Conservation (phyloP, 306 rosid species). For the Macrotyloma uniflorum region DNA sequence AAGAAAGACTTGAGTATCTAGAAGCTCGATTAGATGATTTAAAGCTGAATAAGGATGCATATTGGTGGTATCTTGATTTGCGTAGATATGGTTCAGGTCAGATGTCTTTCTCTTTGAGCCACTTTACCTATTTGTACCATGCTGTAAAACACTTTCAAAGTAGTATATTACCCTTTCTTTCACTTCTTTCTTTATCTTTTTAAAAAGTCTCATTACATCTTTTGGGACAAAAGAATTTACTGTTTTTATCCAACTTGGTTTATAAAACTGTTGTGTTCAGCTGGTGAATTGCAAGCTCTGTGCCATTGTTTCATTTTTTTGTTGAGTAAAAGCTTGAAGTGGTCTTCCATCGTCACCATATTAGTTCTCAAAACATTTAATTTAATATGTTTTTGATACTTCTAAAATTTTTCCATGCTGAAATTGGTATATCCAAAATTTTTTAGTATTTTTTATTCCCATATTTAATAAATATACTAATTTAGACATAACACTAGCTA, state of each 20-base stretch:
- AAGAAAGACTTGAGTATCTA: slow-evolving; percentile 82
- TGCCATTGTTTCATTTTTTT: background rate
- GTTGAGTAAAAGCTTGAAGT: background rate
- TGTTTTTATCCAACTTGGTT: slow-evolving; percentile 13
- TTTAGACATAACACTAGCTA: no score
- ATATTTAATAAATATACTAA: no score
- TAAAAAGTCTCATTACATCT: background rate
- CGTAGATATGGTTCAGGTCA: slow-evolving; percentile 98
- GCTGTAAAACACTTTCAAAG: no score
- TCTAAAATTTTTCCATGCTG: no score
- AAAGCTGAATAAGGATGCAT: slow-evolving; percentile 77
- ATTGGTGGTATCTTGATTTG: slow-evolving; percentile 99
- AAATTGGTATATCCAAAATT: no score
- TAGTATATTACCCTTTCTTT: background rate
- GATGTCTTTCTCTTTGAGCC: slow-evolving; percentile 33
- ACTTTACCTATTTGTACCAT: background rate
- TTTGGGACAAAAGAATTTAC: background rate
- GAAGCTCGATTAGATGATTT: slow-evolving; percentile 88
- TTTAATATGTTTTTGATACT: no score
- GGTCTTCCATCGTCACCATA: background rate
- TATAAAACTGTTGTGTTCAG: background rate
- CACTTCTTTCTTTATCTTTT: background rate
- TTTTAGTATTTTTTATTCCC: no score
- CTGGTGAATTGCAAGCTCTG: background rate
- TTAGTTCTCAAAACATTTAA: background rate